Conservation (phyloP, 305 asterid genomes). For the Solanum aculeatissimum region DNA sequence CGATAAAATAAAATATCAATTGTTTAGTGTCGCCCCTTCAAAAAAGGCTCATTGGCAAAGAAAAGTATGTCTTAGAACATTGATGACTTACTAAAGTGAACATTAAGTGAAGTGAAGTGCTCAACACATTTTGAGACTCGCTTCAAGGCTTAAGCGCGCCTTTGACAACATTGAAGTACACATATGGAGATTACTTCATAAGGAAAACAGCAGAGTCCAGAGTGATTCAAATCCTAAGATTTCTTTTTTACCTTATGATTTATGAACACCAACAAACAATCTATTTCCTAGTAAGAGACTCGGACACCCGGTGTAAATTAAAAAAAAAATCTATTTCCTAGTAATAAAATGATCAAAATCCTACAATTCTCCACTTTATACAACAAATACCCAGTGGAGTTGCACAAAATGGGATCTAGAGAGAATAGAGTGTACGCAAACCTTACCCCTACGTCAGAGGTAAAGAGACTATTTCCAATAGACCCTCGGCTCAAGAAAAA, state of each 20-base stretch:
- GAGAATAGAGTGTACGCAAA: not conserved
- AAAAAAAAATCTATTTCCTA: not conserved
- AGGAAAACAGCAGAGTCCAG: not conserved
- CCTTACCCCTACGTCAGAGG: not conserved
- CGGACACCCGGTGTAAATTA: too few species aligned
- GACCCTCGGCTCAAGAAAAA: not conserved
- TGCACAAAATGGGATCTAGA: not conserved
- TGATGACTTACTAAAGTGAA: too few species aligned
- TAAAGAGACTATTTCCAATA: not conserved
- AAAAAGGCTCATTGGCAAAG: too few species aligned
- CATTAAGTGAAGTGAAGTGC: too few species aligned
- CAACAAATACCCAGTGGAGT: not conserved
- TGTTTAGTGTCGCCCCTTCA: too few species aligned
- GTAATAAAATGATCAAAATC: not conserved
- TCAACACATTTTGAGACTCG: too few species aligned
- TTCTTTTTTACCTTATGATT: not conserved
- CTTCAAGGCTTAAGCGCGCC: too few species aligned
- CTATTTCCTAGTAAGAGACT: not conserved
- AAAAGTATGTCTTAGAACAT: too few species aligned
- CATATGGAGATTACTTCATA: not conserved
- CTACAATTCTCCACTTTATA: not conserved
- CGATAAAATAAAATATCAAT: too few species aligned
- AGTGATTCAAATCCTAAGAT: not conserved
- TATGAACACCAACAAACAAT: not conserved
- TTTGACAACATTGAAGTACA: not conserved